phyloP scores from a whole-genome alignment of 225 moss, liverwort and hornwort species.

The Ulota crispa region DNA sequence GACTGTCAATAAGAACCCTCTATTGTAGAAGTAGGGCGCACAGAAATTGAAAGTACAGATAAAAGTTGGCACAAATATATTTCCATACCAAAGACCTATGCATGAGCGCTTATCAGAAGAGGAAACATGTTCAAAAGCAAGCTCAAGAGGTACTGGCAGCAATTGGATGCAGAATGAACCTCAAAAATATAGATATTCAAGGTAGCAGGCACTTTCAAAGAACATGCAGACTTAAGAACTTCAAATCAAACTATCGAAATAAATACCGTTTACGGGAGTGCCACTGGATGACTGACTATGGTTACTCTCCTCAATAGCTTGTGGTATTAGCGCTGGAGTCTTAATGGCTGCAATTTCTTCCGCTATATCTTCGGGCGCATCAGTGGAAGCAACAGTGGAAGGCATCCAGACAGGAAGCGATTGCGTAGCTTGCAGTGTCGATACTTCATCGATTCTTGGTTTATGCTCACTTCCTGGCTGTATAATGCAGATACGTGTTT shows the following conservation, averaged over 20 bases:
- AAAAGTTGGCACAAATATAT: neutral
- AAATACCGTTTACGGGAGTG: constrained; percentile 30
- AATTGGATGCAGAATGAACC: neutral
- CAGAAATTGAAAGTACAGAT: neutral
- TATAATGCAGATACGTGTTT: neutral
- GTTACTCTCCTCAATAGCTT: constrained; percentile 27
- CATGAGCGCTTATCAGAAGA: neutral
- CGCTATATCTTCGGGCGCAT: constrained; percentile 25
- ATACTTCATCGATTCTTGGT: constrained; percentile 28
- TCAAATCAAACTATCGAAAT: neutral
- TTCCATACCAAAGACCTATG: neutral
- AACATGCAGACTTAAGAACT: neutral
- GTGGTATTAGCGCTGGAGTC: constrained; percentile 23
- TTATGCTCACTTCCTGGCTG: constrained; percentile 41
- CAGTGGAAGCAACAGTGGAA: constrained; percentile 38
- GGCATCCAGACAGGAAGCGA: constrained; percentile 60
- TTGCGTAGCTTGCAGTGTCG: constrained; percentile 43
- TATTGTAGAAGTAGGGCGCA: neutral
- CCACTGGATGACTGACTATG: constrained; percentile 17
- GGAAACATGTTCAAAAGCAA: neutral
- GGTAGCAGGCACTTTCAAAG: neutral
- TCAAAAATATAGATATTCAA: neutral
- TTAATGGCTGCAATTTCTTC: constrained; percentile 24
- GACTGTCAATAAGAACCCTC: neutral
- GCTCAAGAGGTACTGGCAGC: neutral